Base-by-base conservation (phyloP, 441 rosid species). In the Eutrema salsugineum region DNA sequence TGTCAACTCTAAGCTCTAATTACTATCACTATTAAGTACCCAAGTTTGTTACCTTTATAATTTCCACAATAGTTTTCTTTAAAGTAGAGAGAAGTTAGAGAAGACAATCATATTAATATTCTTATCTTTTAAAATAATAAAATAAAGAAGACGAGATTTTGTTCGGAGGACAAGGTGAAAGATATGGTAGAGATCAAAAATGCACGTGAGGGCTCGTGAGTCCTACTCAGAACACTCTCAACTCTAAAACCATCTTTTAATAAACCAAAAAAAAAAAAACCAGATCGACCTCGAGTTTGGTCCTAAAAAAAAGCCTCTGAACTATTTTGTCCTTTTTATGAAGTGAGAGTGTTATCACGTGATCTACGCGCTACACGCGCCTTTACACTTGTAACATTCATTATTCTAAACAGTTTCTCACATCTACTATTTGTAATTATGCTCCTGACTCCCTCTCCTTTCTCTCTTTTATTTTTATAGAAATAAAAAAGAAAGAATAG, bases 181-280 rank as follows among this genome's bases (percentile, higher is more conserved):
- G 75, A 76, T 76, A 69, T 64, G 78, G 69, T 68, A n/a, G 56
- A 58, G 48, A 76, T 36, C 14, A 42, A 43, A 46, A 7, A 24
- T 11, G 76, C 73, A 66, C 81, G 81, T 78, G 81, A 73, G 78
- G 60, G 70, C 81, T 62, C 78, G 81, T 78, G 81, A 68, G 43
- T 75, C 78, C 73, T 38, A 71, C 79, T 76, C 5, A 76, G 70
- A 54, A 7, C 66, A 55, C 61, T 36, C 60, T 56, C 42, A 28
- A 66, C 19, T 46, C 55, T 63, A 40, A 47, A 73, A 63, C 48
- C 76, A 64, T 76, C 64, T 14, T 56, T 70, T 64, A 70, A 63
- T 57, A 44, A 48, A 63, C 43, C 15, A 35, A n/a, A 8, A 6
- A 39, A 39, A 12, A 33, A 15, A 33, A 22, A 71, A 70, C 63